These are phyloP conservation scores for Malania oleifera DNA, from an alignment of 164 flowering plant species.

Conservation along the genomic window DNA sequence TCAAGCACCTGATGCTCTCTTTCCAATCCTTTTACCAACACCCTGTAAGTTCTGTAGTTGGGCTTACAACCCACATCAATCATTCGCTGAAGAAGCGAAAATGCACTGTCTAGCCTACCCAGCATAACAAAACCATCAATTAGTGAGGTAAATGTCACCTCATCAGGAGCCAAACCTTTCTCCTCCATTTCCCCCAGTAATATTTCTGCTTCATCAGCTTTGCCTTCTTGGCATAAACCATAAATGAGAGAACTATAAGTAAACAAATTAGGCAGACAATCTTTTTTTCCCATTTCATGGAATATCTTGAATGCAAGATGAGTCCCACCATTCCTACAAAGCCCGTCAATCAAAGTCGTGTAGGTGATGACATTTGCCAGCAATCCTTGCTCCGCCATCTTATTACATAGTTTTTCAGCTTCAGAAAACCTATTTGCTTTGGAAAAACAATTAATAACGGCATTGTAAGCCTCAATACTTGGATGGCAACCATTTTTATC, in stretches of 20 bases:
- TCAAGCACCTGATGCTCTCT: slow-evolving; percentile 30
- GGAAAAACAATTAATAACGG: slow-evolving; percentile 51
- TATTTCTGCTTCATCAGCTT: slow-evolving; percentile 49
- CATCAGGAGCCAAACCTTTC: slow-evolving; percentile 57
- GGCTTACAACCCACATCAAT: slow-evolving; percentile 46
- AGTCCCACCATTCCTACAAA: slow-evolving; percentile 51
- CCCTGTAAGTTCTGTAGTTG: slow-evolving; percentile 56
- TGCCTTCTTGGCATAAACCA: slow-evolving; percentile 73
- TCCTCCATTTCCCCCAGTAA: slow-evolving; percentile 52
- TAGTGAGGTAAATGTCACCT: slow-evolving; percentile 54
- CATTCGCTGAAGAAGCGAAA: slow-evolving; percentile 50
- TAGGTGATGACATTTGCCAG: slow-evolving; percentile 68
- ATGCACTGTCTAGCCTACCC: slow-evolving; percentile 58
- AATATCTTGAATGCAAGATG: slow-evolving; percentile 49
- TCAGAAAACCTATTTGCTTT: slow-evolving; percentile 40
- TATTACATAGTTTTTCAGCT: slow-evolving; percentile 31
- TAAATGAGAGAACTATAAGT: slow-evolving; percentile 60
- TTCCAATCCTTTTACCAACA: slow-evolving; percentile 64
- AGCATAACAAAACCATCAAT: slow-evolving; percentile 63
- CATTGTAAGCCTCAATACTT: slow-evolving; percentile 56
- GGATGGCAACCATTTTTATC: slow-evolving; percentile 39
- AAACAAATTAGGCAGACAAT: slow-evolving; percentile 50
- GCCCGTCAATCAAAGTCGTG: slow-evolving; percentile 66
- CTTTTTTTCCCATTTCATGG: slow-evolving; percentile 49
- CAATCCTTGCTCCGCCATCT: slow-evolving; percentile 50